phyloP scores from a whole-genome alignment of 306 rosid genomes.

The Begonia peltatifolia region DNA sequence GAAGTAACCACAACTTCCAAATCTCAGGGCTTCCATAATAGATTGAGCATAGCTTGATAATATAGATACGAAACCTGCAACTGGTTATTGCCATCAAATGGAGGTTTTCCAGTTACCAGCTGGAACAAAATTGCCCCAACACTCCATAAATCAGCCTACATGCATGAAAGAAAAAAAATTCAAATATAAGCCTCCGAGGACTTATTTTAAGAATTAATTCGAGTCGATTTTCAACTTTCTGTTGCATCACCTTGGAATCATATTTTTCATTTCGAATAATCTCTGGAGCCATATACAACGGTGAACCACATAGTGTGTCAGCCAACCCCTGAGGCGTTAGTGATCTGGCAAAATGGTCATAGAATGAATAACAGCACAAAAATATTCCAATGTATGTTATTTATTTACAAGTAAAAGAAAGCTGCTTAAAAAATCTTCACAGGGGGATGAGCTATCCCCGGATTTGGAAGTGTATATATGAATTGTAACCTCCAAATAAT shows the following conservation, averaged over 20 bases:
- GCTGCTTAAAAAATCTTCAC: background rate
- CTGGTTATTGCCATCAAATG: conserved; percentile 69
- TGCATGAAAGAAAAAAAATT: background rate
- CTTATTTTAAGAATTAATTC: too few species aligned
- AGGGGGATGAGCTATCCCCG: background rate
- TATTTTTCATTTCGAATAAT: conserved; percentile 56
- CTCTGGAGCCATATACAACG: conserved; percentile 98
- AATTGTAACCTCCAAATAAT: too few species aligned
- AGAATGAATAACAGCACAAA: background rate
- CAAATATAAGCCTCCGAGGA: background rate
- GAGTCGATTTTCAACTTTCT: conserved; percentile 6
- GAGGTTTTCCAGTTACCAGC: conserved; percentile 81
- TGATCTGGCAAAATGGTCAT: conserved; percentile 38
- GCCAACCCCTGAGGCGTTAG: conserved; percentile 61
- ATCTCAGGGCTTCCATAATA: background rate
- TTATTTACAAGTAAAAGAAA: background rate
- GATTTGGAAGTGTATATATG: too few species aligned
- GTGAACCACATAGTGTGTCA: conserved; percentile 90
- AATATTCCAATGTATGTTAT: background rate
- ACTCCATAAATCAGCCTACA: conserved; percentile 99
- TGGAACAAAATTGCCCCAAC: conserved; percentile 93
- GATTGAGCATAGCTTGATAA: background rate
- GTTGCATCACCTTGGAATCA: conserved; percentile 67
- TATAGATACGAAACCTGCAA: conserved; percentile 38
- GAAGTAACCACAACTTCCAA: background rate